phyloP scores from a whole-genome alignment of 768 basidiomycete genomes.

The Rhodotorula kratochvilovae region DNA sequence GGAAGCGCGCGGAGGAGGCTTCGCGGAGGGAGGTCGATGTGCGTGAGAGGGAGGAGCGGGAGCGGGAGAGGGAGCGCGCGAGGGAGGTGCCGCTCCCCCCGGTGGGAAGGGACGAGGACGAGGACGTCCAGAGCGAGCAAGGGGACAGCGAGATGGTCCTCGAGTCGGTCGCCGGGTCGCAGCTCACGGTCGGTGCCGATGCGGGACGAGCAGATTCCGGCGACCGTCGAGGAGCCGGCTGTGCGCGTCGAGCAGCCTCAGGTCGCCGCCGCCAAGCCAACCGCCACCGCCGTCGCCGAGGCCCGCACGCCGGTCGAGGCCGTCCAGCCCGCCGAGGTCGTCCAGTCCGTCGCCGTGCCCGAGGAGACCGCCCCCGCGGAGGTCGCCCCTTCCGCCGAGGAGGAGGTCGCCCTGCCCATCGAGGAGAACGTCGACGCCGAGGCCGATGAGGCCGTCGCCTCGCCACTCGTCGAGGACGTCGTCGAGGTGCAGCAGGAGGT shows the following conservation, averaged over 20 bases:
- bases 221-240: background rate
- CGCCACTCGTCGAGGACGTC: background rate
- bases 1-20: conserved; percentile 4
- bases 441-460: too few species aligned
- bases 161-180: conserved; percentile 5
- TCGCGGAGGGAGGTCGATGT: background rate
- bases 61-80: background rate
- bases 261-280: too few species aligned
- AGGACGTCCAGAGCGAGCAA: conserved; percentile 1
- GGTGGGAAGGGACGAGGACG: background rate
- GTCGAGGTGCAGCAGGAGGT: background rate
- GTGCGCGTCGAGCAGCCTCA: background rate
- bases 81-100: background rate
- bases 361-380: too few species aligned
- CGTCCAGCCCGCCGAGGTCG: too few species aligned
- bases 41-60: conserved; percentile 1
- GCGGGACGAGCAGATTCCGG: background rate
- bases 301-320: too few species aligned
- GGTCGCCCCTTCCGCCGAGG: too few species aligned
- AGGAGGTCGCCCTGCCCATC: too few species aligned
- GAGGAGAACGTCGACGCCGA: too few species aligned
- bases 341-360: too few species aligned
- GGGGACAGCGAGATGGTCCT: conserved; percentile 20
- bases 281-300: too few species aligned
- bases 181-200: background rate